Conservation (phyloP, 352 stramenopile genomes). For the Pythium volutum region DNA sequence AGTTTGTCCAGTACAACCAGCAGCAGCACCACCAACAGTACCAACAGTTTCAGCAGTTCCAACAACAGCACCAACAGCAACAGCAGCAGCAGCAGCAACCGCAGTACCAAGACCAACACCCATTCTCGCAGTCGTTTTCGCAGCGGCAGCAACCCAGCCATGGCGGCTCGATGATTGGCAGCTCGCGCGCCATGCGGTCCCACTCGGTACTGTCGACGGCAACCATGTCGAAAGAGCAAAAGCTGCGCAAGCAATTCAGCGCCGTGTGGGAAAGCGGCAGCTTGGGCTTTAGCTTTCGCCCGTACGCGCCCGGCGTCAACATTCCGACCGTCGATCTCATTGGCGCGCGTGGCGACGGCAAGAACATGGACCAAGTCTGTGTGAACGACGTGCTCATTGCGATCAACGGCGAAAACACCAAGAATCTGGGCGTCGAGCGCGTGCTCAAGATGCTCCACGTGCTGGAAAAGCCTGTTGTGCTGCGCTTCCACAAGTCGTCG, state of each 20-base stretch:
- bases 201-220: slow-evolving; percentile 27
- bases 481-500: slow-evolving; percentile 77
- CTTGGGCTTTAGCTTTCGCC: slow-evolving; percentile 68
- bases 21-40: slow-evolving; percentile 19
- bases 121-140: slow-evolving; percentile 9
- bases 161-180: neutral
- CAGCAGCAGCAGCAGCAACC: slow-evolving; percentile 7
- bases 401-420: slow-evolving; percentile 80
- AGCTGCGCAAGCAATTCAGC: slow-evolving; percentile 69
- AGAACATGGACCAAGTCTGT: slow-evolving; percentile 70
- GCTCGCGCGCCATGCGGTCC: slow-evolving; percentile 12
- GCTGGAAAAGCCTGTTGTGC: slow-evolving; percentile 69
- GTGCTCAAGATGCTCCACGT: slow-evolving; percentile 75
- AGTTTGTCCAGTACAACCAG: slow-evolving; percentile 25
- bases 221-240: slow-evolving; percentile 33
- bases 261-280: slow-evolving; percentile 68
- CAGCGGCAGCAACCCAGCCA: neutral
- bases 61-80: slow-evolving; percentile 7
- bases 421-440: slow-evolving; percentile 66
- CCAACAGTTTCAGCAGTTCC: neutral
- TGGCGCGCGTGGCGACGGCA: slow-evolving; percentile 46
- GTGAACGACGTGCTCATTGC: slow-evolving; percentile 80
- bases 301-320: slow-evolving; percentile 65
- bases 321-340: slow-evolving; percentile 77
- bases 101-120: slow-evolving; percentile 10